Evolutionary conservation across 805 yeast species (phyloP).

Genomic region (Teunomyces tritomae): DNA sequence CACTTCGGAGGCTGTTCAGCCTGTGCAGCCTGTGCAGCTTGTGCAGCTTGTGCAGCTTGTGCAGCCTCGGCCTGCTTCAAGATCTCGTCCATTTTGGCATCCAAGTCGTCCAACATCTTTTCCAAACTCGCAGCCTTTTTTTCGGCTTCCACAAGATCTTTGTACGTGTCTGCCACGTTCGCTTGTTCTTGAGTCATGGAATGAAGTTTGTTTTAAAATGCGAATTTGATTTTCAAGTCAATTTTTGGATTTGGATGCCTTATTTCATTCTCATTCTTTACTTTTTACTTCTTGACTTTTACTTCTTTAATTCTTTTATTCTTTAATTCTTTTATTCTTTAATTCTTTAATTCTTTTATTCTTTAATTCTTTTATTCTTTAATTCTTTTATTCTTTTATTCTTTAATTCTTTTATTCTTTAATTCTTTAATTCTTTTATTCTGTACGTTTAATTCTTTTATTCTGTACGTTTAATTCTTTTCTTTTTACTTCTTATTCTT

Average conservation of each 20-base stretch:
- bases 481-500: neutral
- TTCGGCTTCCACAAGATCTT: slow-evolving; percentile 67
- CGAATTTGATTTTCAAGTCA: neutral
- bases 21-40: too few species aligned
- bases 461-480: too few species aligned
- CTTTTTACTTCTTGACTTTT: too few species aligned
- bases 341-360: too few species aligned
- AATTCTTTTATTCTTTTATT: neutral
- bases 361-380: too few species aligned
- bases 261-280: neutral
- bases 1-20: too few species aligned
- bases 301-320: neutral
- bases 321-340: too few species aligned
- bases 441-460: too few species aligned
- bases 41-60: neutral
- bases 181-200: slow-evolving; percentile 30
- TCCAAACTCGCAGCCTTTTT: slow-evolving; percentile 59
- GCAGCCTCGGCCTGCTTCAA: slow-evolving; percentile 47
- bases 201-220: neutral
- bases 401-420: too few species aligned
- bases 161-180: slow-evolving; percentile 54
- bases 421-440: neutral
- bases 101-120: slow-evolving; percentile 60
- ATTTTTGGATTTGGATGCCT: neutral
- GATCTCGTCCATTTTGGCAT: slow-evolving; percentile 59